Evolutionary conservation across 331 rosid genomes (phyloP).

Genomic region (Malus hybrid): DNA sequence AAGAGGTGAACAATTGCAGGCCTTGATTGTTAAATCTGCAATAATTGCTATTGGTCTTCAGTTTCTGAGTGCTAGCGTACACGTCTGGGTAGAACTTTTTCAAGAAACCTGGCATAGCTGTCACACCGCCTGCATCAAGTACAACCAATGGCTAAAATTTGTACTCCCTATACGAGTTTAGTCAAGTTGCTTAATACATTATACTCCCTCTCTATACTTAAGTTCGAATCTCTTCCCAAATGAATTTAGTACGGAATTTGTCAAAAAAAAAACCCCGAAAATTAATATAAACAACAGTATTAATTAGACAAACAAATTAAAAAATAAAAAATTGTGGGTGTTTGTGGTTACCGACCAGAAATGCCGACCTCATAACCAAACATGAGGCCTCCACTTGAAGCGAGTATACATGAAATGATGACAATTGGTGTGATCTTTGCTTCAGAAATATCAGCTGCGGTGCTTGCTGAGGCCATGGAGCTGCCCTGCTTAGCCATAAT

Average conservation of each 20-base stretch:
- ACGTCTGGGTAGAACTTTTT: slow-evolving; percentile 41
- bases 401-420: slow-evolving; percentile 54
- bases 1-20: slow-evolving; percentile 66
- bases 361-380: slow-evolving; percentile 73
- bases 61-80: slow-evolving; percentile 18
- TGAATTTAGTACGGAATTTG: no score
- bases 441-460: slow-evolving; percentile 31
- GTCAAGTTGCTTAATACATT: no score
- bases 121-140: slow-evolving; percentile 45
- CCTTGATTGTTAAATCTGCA: slow-evolving; percentile 44
- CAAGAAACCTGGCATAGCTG: slow-evolving; percentile 50
- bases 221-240: no score
- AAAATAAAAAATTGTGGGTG: background rate
- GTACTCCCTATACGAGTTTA: no score
- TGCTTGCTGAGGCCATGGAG: background rate
- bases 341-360: slow-evolving; percentile 31
- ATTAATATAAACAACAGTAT: no score
- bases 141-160: no score
- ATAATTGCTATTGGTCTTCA: slow-evolving; percentile 35
- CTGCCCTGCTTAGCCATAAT: background rate
- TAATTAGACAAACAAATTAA: background rate
- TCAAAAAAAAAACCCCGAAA: no score
- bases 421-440: slow-evolving; percentile 51
- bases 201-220: no score
- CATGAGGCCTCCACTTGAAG: slow-evolving; percentile 73